Base-by-base conservation (phyloP, 257 asterid species). In the Paulownia fortunei region DNA sequence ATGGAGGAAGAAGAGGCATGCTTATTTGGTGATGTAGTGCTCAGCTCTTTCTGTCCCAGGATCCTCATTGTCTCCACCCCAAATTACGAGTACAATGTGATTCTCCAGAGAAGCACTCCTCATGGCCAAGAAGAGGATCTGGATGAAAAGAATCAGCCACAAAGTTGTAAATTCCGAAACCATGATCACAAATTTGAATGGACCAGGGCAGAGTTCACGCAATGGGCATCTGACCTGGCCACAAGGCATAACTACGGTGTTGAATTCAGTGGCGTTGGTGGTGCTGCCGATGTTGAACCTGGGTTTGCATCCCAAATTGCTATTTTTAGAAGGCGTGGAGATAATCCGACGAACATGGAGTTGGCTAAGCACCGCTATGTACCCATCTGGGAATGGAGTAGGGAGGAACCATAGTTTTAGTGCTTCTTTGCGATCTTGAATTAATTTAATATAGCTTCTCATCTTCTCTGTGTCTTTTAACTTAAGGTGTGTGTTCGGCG, bases 221-320 rank as follows among this genome's bases (percentile, higher is more conserved):
- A 58, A 0, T 95, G 99, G 99, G 98, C 99, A 0, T 82, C 88
- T 26, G 91, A 78, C 18, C 88, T 95, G 37, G 94, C 98, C 6
- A 36, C 37, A 4, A 82, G 83, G 81, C 92, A 89, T 61, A 84
- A 86, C 74, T 93, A 91, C 74, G 52, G 55, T 52, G 96, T 95
- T 2, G 93, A 88, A 49, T 93, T 90, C 80, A 86, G 96, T 46
- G 98, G 99, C 4, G 99, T 95, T 16, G 98, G 99, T 0, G 97
- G 99, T 34, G 77, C 44, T 15, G 87, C 79, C 26, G 92, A 83
- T 24, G 89, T 86, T 4, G 99, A 95, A 55, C 97, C 97, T 6
- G 98, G 99, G 12, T 93, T 95, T 64, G 98, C 97, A 11, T 91
- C 99, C 19, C 99, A 95, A 81, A 95, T 95, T 15, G 99, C 94